Evolutionary conservation across 192 early-diverging fungal species (phyloP), one percentile per base, ranked within the genome.

Genomic region (Umbelopsis isabellina): DNA sequence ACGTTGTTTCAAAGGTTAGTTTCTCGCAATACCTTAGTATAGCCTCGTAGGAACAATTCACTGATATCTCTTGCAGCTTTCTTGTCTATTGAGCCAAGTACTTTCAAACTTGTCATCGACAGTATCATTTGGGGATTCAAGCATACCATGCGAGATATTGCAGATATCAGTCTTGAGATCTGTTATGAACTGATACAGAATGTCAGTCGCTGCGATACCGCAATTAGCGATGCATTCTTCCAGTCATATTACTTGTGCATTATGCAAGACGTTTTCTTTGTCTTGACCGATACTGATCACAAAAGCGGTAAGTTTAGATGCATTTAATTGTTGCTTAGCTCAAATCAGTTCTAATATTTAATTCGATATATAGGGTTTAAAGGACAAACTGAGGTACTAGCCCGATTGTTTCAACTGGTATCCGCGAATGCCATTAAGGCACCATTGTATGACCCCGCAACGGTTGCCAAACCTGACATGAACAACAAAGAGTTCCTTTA

Each of bases 91-190:
- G 90, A 92, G 2, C 75, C 88, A 58, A 86, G 86, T 13, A 91
- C 93, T 73, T 97, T 99, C 83, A 92, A 93, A 69, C 87, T 98
- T 23, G 85, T 97, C 80, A 86, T 98, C 77, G 94, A 97, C 86
- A 94, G 94, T 71, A 89, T 98, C 51, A 92, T 98, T 46, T 99
- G 97, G 97, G 96, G 90, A 20, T 96, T 99, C 84, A 98, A 98
- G 83, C 98, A 99, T 80, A 96, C 96, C 3, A 94, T 97, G 92
- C 89, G 96, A 68, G 96, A 99, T 73, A 95, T 99, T 79, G 91
- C 94, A 47, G 97, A 99, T 67, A 82, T 90, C 45, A 94, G 95
- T 41, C 87, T 99, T 70, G 82, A 82, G 13, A 97, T 97, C 53
- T 91, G 91, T 52, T 83, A 88, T 25, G 96, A 97, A 41, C 75